Evolutionary conservation across 768 basidiomycete genomes (phyloP), one percentile per base, ranked within the genome.

Genomic region (Erythrobasidium yunnanense): DNA sequence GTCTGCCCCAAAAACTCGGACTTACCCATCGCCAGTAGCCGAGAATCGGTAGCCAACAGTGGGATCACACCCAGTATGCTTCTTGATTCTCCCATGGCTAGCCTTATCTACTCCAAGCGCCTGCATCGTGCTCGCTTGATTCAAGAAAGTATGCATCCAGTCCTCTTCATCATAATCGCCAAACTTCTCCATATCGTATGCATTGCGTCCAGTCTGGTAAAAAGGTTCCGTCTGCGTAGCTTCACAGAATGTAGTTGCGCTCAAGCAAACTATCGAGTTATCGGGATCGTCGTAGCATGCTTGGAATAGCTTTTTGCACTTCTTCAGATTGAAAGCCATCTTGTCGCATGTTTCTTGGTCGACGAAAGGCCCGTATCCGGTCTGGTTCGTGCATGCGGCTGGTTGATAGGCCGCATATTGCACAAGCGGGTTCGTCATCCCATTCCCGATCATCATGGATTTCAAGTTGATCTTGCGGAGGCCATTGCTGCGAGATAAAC

Each of bases 351-450:
- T 56, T 18, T 23, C 3, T 18, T 55, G 22, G 45, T 55, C 50
- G 38, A 73, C 34, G 38, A 47, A 67, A 0, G 72, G 72, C 0
- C 72, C 71, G 54, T 71, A 71, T 1, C 71, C 68, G 17, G 50
- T 58, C 15, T 27, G 8, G 35, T 68, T 54, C 1, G 68, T 69
- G 69, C 72, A 73, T 22, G 68, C 66, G 1, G 68, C 65, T 4
- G 72, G 71, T 46, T 56, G 38, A 65, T 73, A 73, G 4, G 69
- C 63, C 0, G 60, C 58, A 55, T 73, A 73, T 23, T 73, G 72
- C 1, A 67, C 33, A 13, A 68, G 66, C 7, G 72, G 72, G 55
- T 73, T 38, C 18, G 72, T 73, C 68, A 73, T 70, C 13, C 71
- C 71, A 69, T 73, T 72, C 22, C 71, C 72, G 18, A 68, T 58